Percentiles rank a stretch among this genome's conserved stretches.
phyloP scores from a whole-genome alignment of 1,284 basidiomycete species.

The Leccinum pachyderme region DNA sequence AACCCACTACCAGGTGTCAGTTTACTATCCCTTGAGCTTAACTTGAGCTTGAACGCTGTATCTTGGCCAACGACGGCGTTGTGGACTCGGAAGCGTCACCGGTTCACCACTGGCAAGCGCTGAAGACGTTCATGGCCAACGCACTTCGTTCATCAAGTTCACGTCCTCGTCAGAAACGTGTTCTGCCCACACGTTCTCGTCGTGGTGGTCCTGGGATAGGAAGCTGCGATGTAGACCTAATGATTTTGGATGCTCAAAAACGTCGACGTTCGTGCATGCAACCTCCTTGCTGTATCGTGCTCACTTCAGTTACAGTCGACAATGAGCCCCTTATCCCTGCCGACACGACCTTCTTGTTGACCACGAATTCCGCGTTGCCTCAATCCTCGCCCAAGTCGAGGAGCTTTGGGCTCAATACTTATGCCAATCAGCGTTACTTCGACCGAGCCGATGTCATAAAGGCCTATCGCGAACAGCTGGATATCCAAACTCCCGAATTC shows the following conservation, averaged over 20 bases:
- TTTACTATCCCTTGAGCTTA: slow-evolving; percentile 5
- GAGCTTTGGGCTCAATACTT: slow-evolving; percentile 49
- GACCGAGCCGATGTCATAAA: slow-evolving; percentile 72
- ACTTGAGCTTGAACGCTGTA: slow-evolving; percentile 3
- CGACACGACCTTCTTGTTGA: slow-evolving; percentile 63
- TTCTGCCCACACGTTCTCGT: slow-evolving; percentile 75
- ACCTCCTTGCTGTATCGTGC: slow-evolving; percentile 12
- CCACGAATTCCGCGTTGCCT: slow-evolving; percentile 56
- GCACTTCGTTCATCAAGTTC: slow-evolving; percentile 18
- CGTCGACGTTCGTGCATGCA: slow-evolving; percentile 63
- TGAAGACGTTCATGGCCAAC: slow-evolving; percentile 26
- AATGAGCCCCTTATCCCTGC: slow-evolving; percentile 68
- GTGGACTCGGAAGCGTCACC: slow-evolving; percentile 8
- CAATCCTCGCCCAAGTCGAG: slow-evolving; percentile 36
- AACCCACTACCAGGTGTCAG: background rate
- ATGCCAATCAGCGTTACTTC: slow-evolving; percentile 71
- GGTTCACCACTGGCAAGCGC: slow-evolving; percentile 9
- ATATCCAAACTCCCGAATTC: slow-evolving; percentile 75
- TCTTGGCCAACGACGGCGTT: slow-evolving; percentile 3
- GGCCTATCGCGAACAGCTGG: slow-evolving; percentile 61
- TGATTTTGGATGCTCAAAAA: slow-evolving; percentile 81
- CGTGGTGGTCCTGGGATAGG: slow-evolving; percentile 77
- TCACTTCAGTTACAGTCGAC: slow-evolving; percentile 52
- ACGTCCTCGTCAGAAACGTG: slow-evolving; percentile 59
- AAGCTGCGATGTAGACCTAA: slow-evolving; percentile 72